These are phyloP conservation scores for Colletotrichum sp. DNA, from an alignment of 2,329 filamentous ascomycete species.

Conservation along the genomic window DNA sequence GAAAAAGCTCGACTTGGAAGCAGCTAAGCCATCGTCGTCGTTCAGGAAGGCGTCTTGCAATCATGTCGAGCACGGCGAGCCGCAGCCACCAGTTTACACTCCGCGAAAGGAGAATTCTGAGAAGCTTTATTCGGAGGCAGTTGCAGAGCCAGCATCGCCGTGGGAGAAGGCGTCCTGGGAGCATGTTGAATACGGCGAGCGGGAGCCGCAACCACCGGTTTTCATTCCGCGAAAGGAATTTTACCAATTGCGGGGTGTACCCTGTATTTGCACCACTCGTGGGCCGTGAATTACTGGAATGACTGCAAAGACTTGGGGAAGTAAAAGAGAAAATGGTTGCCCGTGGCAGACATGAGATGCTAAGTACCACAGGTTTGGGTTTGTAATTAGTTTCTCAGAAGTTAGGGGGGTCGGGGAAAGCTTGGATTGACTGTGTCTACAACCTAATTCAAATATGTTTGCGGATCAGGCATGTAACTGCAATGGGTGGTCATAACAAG, in stretches of 20 bases:
- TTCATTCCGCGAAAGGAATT: neutral
- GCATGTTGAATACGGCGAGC: neutral
- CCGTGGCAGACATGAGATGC: neutral
- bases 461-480: neutral
- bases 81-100: neutral
- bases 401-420: neutral
- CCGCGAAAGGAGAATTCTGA: neutral
- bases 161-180: neutral
- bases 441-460: neutral
- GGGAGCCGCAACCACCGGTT: neutral
- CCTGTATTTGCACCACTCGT: neutral
- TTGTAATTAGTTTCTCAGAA: neutral
- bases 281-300: neutral
- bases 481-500: neutral
- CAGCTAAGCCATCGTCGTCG: neutral
- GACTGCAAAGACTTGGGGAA: neutral
- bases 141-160: neutral
- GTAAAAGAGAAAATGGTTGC: neutral
- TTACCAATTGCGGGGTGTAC: neutral
- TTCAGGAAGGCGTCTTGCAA: neutral
- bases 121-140: neutral
- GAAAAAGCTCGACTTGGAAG: neutral
- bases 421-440: neutral
- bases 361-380: neutral
- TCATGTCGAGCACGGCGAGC: neutral